phyloP scores from a whole-genome alignment of 2,329 filamentous ascomycete genomes.

The Calonectria hongkongensis region DNA sequence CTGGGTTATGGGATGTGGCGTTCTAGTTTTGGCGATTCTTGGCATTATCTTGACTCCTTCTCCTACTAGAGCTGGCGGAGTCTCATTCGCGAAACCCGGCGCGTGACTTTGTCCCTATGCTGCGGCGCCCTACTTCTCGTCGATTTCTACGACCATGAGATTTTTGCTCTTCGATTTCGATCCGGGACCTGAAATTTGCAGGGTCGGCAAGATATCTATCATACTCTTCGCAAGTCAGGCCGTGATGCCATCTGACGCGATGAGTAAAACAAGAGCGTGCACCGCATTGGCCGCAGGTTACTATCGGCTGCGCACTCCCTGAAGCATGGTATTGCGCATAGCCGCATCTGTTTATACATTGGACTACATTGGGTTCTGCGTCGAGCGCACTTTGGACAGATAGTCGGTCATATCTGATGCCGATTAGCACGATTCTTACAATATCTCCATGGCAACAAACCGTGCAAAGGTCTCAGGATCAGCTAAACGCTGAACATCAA shows the following conservation, averaged over 20 bases:
- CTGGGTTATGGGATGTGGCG: too few species aligned
- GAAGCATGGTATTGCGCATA: constrained; percentile 8
- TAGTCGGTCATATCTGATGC: constrained; percentile 7
- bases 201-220: neutral
- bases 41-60: neutral
- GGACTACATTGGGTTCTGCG: neutral
- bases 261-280: constrained; percentile 15
- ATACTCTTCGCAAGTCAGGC: constrained; percentile 12
- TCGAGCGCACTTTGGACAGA: constrained; percentile 10
- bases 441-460: neutral
- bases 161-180: constrained; percentile 8
- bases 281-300: neutral
- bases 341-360: neutral
- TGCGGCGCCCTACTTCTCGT: neutral
- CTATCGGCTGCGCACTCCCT: constrained; percentile 7
- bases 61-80: too few species aligned
- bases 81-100: too few species aligned
- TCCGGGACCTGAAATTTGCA: constrained; percentile 6
- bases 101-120: too few species aligned
- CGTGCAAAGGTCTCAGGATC: constrained; percentile 19
- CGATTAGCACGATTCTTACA: neutral
- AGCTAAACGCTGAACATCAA: constrained; percentile 9
- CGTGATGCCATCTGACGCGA: constrained; percentile 4
- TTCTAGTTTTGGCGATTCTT: neutral
- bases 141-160: neutral